phyloP scores from a whole-genome alignment of 805 yeast species.

The Ogataea pini region DNA sequence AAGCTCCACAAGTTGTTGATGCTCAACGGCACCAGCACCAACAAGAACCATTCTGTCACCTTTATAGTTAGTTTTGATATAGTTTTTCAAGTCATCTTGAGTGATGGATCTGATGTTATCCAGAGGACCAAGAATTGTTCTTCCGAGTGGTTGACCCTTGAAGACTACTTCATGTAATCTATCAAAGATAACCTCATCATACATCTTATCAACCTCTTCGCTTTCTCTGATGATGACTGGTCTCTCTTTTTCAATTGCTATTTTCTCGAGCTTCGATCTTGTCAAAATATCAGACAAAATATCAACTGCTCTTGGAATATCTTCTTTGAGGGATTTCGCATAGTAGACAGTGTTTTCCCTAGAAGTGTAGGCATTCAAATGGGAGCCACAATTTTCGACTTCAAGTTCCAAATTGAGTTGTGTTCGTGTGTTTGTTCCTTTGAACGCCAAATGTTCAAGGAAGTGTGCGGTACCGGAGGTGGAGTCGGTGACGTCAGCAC shows the following conservation, averaged over 20 bases:
- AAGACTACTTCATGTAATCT: slow-evolving; percentile 92
- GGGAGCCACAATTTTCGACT: slow-evolving; percentile 95
- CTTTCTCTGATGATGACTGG: slow-evolving; percentile 95
- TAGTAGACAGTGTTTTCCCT: slow-evolving; percentile 97
- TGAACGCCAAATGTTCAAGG: slow-evolving; percentile 93
- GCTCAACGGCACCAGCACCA: slow-evolving; percentile 93
- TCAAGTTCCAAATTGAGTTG: slow-evolving; percentile 87
- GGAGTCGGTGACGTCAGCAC: slow-evolving; percentile 82
- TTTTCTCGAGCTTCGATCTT: slow-evolving; percentile 73
- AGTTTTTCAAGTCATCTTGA: slow-evolving; percentile 71
- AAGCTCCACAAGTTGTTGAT: slow-evolving; percentile 72
- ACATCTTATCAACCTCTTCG: slow-evolving; percentile 97
- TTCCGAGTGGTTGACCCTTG: slow-evolving; percentile 89
- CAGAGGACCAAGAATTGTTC: slow-evolving; percentile 94
- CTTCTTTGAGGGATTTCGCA: slow-evolving; percentile 80
- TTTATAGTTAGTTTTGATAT: slow-evolving; percentile 83
- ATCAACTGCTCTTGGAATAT: slow-evolving; percentile 83
- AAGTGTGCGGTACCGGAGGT: slow-evolving; percentile 97
- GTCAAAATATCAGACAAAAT: slow-evolving; percentile 89
- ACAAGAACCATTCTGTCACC: slow-evolving; percentile 98
- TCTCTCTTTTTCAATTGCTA: slow-evolving; percentile 92
- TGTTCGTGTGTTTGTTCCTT: slow-evolving; percentile 82
- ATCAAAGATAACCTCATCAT: slow-evolving; percentile 97
- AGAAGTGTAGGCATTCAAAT: slow-evolving; percentile 97
- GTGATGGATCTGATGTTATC: slow-evolving; percentile 81